Conservation (phyloP, 768 basidiomycete species). For the Mycena chlorophos region DNA sequence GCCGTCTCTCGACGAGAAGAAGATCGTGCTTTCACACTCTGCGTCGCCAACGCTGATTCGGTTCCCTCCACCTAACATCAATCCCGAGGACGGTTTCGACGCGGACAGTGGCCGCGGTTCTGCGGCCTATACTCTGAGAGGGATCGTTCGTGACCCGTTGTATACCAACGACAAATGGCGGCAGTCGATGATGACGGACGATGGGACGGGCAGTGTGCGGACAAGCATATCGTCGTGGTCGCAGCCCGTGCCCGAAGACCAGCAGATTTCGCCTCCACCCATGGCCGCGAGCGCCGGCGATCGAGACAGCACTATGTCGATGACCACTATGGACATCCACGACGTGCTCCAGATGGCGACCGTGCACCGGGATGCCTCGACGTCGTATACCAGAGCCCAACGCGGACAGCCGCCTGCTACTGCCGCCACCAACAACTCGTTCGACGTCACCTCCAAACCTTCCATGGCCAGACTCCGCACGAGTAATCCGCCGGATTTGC, state of each 20-base stretch:
- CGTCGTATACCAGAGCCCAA: conserved; percentile 15
- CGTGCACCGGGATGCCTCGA: conserved; percentile 28
- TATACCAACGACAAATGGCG: conserved; percentile 35
- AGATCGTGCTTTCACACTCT: conserved; percentile 8
- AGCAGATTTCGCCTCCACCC: conserved; percentile 1
- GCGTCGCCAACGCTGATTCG: too few species aligned
- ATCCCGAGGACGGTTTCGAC: too few species aligned
- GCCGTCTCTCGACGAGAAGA: conserved; percentile 14
- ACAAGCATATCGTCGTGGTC: conserved; percentile 38
- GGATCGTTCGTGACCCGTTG: conserved; percentile 34
- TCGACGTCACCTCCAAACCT: conserved; percentile 14
- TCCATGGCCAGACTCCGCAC: conserved; percentile 12
- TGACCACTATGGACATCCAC: conserved; percentile 50
- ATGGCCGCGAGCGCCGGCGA: neutral
- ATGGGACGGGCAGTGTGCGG: conserved; percentile 12
- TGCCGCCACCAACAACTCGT: conserved; percentile 14
- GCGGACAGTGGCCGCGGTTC: too few species aligned
- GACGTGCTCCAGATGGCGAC: conserved; percentile 56
- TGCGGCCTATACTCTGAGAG: conserved; percentile 8
- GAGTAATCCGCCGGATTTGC: conserved; percentile 11
- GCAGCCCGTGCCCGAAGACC: conserved; percentile 22
- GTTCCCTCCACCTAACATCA: too few species aligned
- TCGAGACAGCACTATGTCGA: conserved; percentile 20
- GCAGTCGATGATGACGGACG: conserved; percentile 28
- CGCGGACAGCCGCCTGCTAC: conserved; percentile 12